Conservation (phyloP, 192 early-diverging fungal species). For the Coemansia javaensis region DNA sequence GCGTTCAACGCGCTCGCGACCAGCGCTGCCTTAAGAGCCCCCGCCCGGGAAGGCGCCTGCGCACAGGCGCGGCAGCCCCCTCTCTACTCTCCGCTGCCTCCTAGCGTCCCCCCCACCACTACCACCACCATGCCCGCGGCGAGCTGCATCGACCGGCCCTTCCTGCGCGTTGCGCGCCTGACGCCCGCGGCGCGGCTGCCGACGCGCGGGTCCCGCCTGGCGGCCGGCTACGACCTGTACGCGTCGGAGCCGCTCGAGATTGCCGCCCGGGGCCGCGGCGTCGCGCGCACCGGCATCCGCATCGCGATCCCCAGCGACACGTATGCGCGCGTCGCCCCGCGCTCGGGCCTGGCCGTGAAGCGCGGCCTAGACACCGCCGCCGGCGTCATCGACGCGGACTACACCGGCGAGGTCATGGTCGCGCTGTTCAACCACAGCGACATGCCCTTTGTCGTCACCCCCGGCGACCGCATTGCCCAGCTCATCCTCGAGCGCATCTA, state of each 20-base stretch:
- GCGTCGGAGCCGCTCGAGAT: conserved; percentile 61
- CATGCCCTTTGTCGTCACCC: conserved; percentile 62
- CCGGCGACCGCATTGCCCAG: conserved; percentile 95
- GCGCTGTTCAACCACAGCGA: conserved; percentile 87
- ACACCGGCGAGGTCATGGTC: conserved; percentile 80
- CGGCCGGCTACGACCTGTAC: conserved; percentile 94
- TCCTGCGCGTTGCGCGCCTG: conserved; percentile 27
- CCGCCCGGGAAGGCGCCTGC: no score
- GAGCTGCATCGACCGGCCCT: conserved; percentile 3
- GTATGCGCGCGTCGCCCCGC: conserved; percentile 94
- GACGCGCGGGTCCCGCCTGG: conserved; percentile 67
- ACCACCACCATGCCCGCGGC: not conserved
- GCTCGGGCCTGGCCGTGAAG: conserved; percentile 87
- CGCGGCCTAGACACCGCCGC: conserved; percentile 84
- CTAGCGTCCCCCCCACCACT: no score
- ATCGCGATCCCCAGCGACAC: conserved; percentile 81
- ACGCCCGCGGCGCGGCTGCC: conserved; percentile 66
- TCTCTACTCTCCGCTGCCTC: not conserved
- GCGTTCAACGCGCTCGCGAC: no score
- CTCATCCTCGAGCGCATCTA: conserved; percentile 83
- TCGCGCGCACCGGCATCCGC: conserved; percentile 83
- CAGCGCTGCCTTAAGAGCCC: no score
- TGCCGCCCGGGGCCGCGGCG: conserved; percentile 67
- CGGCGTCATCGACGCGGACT: conserved; percentile 90
- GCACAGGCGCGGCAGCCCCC: conserved; percentile 13